These are phyloP conservation scores for Hemerocallis citrina DNA, from an alignment of 106 monocot genomes.

Conservation along the genomic window DNA sequence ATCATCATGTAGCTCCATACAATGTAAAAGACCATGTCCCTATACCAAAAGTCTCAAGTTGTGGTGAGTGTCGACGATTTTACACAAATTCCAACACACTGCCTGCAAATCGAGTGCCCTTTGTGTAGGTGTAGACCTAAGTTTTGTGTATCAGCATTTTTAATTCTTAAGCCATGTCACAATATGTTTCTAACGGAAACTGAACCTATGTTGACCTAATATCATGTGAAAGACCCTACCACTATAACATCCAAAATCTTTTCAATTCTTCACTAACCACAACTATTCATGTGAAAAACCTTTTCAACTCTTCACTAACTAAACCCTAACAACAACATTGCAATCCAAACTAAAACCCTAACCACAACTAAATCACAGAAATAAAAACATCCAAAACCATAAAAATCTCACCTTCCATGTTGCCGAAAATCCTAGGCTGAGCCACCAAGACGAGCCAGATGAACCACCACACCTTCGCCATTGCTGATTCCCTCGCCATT, in stretches of 20 bases:
- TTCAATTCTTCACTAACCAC: too few species aligned
- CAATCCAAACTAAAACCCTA: neutral
- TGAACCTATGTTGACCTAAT: too few species aligned
- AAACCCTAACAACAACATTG: neutral
- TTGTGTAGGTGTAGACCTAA: too few species aligned
- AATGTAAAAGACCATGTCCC: too few species aligned
- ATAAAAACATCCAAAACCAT: neutral
- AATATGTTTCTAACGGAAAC: too few species aligned
- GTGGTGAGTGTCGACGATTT: too few species aligned
- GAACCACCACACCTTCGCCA: conserved; percentile 11
- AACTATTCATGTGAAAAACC: neutral
- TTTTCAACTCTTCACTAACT: neutral
- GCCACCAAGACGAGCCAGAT: conserved; percentile 11
- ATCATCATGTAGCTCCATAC: too few species aligned
- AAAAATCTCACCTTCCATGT: conserved; percentile 29
- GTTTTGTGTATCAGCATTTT: too few species aligned
- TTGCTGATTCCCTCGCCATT: neutral
- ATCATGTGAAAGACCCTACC: too few species aligned
- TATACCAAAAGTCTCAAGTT: too few species aligned
- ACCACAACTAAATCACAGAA: neutral
- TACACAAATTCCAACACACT: neutral
- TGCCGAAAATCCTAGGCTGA: conserved; percentile 23
- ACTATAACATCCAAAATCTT: too few species aligned
- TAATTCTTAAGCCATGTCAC: too few species aligned
- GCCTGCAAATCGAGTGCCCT: neutral